Base-by-base conservation (phyloP, 352 stramenopile species). In the Pythium guiyangense region DNA sequence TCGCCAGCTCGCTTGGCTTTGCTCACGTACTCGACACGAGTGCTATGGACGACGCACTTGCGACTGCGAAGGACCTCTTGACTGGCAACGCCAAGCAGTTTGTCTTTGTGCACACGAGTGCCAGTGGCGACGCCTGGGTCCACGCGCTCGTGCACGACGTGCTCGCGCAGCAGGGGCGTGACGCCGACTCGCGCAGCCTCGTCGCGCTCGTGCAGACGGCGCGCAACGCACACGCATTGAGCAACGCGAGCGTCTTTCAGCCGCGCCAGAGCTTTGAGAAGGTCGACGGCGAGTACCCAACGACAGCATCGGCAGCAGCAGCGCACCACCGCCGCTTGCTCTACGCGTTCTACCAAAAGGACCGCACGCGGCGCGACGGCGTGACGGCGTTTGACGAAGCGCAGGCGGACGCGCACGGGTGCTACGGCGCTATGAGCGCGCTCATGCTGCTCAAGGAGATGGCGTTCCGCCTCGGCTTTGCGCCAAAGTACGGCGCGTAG, bases 401-500 rank as follows among this genome's bases (percentile, higher is more conserved):
- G 43, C 69, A 89, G 34, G 61, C 86, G 22, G 78, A 87, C 29
- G 59, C 57, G 15, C 37, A 44, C 22, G 81, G 81, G 3, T 73
- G 71, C 15, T 93, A 93, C 52, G 79, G 83, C 44, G 54, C 70
- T 15, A 93, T 93, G 83, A 69, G 86, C 47, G 71, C 71, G 11
- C 73, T 76, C 42, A 77, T 89, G 25, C 81, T 88, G 52, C 79
- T 90, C 63, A 85, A 88, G 45, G 83, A 93, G 62, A 73, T 87
- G 62, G 83, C 83, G 2, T 93, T 93, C 59, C 80, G 83, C 17
- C 70, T 93, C 31, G 83, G 83, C 10, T 83, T 71, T 20, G 75
- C 77, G 2, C 83, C 83, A 3, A 93, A 93, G 63, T 93, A 93
- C 58, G 83, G 83, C 18, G 83, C 83, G n/a, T 88, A 56, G 18